phyloP scores from a whole-genome alignment of 352 stramenopile genomes.

The Pythium dissotocum region DNA sequence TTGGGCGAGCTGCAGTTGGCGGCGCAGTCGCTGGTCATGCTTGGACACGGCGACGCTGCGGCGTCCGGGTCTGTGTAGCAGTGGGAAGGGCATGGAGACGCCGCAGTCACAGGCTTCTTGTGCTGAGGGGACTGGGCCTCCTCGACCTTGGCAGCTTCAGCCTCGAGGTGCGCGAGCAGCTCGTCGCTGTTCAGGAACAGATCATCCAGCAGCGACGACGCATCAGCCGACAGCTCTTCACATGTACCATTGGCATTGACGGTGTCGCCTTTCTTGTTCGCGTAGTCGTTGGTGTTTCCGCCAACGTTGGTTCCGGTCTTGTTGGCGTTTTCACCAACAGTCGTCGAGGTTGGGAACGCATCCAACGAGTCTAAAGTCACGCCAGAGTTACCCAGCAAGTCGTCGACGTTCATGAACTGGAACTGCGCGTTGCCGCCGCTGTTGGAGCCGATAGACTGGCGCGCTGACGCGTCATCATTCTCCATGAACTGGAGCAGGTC shows the following conservation, averaged over 20 bases:
- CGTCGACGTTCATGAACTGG: conserved; percentile 33
- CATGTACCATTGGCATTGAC: neutral
- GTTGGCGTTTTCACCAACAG: conserved; percentile 6
- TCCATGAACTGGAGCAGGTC: conserved; percentile 43
- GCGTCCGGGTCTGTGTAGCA: conserved; percentile 48
- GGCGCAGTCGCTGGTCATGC: conserved; percentile 23
- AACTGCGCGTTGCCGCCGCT: neutral
- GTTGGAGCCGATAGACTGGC: neutral
- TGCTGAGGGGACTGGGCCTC: conserved; percentile 2
- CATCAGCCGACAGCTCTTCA: conserved; percentile 16
- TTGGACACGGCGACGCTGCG: conserved; percentile 54
- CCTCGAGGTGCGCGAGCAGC: conserved; percentile 53
- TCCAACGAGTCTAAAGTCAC: conserved; percentile 27
- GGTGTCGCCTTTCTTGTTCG: neutral
- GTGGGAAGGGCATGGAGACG: conserved; percentile 39
- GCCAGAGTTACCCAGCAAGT: conserved; percentile 29
- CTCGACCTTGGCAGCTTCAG: conserved; percentile 25
- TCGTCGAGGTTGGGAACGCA: conserved; percentile 1
- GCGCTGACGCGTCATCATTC: conserved; percentile 23
- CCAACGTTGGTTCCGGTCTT: conserved; percentile 2
- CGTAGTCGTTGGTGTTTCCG: neutral
- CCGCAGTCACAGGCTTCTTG: conserved; percentile 14
- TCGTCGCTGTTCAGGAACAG: conserved; percentile 61
- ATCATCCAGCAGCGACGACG: conserved; percentile 31
- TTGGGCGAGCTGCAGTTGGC: conserved; percentile 29